phyloP scores from a whole-genome alignment of 768 basidiomycete genomes.

The Pluteus cervinus region DNA sequence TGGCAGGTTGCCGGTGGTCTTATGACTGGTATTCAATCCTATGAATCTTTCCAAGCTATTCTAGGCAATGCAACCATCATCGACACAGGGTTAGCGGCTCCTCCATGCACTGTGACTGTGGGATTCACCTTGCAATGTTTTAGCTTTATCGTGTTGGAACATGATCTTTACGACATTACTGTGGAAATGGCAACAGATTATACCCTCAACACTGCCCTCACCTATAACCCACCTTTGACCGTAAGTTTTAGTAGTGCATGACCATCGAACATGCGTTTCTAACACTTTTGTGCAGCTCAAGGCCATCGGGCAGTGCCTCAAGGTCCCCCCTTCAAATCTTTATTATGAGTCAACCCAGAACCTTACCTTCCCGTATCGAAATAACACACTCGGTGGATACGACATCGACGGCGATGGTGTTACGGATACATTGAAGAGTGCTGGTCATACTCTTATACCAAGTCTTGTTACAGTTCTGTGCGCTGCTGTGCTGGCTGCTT shows the following conservation, averaged over 20 bases:
- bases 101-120: background rate
- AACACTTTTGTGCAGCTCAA: constrained; percentile 38
- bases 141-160: constrained; percentile 85
- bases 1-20: constrained; percentile 82
- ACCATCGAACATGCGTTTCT: background rate
- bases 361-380: constrained; percentile 50
- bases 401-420: constrained; percentile 37
- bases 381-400: constrained; percentile 29
- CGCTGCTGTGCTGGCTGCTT: background rate
- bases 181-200: constrained; percentile 90
- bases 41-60: constrained; percentile 67
- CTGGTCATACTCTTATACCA: too few species aligned
- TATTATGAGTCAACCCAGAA: constrained; percentile 85
- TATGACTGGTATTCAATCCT: constrained; percentile 61
- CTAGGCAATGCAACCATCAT: constrained; percentile 60
- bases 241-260: constrained; percentile 28
- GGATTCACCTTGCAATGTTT: constrained; percentile 4
- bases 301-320: constrained; percentile 75
- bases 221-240: constrained; percentile 56
- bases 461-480: too few species aligned
- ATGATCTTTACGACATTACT: constrained; percentile 79
- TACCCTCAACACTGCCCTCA: constrained; percentile 71
- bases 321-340: constrained; percentile 55
- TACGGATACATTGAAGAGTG: too few species aligned
- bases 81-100: constrained; percentile 45